Percentiles rank a stretch among this genome's conserved stretches.
These are phyloP conservation scores for Aspergillus awamori DNA, from an alignment of 2,329 filamentous ascomycete genomes.

Conservation along the genomic window DNA sequence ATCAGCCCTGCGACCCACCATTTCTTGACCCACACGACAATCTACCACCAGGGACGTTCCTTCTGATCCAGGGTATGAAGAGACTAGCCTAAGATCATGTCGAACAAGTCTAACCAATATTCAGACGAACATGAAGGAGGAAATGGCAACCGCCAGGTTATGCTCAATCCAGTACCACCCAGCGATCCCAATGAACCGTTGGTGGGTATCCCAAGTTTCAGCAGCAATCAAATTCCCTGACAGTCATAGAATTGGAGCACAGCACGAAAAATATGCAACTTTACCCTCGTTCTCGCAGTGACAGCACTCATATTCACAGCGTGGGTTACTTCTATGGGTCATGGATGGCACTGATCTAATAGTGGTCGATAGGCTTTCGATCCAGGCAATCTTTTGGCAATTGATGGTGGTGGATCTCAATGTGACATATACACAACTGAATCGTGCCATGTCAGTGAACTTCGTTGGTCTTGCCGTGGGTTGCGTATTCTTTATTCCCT, in stretches of 20 bases:
- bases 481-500: constrained; percentile 50
- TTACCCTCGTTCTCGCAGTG: constrained; percentile 46
- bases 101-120: neutral
- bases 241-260: constrained; percentile 47
- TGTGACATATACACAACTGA: constrained; percentile 47
- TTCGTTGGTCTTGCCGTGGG: constrained; percentile 50
- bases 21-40: constrained; percentile 1
- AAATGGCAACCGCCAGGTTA: constrained; percentile 18
- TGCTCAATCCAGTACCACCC: constrained; percentile 44
- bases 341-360: neutral
- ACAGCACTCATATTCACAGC: constrained; percentile 48
- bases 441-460: constrained; percentile 51
- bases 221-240: neutral
- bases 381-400: constrained; percentile 50
- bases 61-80: constrained; percentile 26
- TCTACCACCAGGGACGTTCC: constrained; percentile 31
- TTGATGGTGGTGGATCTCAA: constrained; percentile 50
- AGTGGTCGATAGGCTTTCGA: constrained; percentile 35
- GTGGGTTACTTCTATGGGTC: constrained; percentile 16
- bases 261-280: constrained; percentile 47
- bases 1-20: neutral
- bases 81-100: neutral
- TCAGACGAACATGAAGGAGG: constrained; percentile 20
- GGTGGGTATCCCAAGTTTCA: constrained; percentile 19
- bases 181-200: constrained; percentile 44